These are phyloP conservation scores for Penicillium bialowiezense DNA, from an alignment of 495 filamentous ascomycete genomes.

Conservation along the genomic window DNA sequence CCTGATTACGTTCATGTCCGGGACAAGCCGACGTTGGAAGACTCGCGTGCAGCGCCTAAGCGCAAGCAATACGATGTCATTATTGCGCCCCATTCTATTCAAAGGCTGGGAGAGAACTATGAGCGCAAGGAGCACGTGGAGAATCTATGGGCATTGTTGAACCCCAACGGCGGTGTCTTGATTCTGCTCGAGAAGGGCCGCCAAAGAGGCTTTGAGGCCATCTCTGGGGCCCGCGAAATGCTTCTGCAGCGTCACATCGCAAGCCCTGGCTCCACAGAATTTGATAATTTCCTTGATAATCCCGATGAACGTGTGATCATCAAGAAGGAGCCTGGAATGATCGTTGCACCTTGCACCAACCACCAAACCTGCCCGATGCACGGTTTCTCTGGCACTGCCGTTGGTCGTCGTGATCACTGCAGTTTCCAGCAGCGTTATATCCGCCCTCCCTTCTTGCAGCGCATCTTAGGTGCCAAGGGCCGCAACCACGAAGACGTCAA, in stretches of 20 bases:
- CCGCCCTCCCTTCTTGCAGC: conserved; percentile 77
- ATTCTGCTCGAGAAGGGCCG: conserved; percentile 90
- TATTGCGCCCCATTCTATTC: conserved; percentile 79
- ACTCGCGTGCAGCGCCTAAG: conserved; percentile 42
- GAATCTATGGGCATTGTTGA: conserved; percentile 84
- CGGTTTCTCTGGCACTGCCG: conserved; percentile 57
- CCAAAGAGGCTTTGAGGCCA: conserved; percentile 86
- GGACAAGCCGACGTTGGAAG: conserved; percentile 45
- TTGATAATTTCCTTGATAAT: conserved; percentile 38
- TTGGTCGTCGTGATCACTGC: conserved; percentile 83
- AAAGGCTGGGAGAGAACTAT: conserved; percentile 68
- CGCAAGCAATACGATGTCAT: conserved; percentile 87
- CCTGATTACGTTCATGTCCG: conserved; percentile 79
- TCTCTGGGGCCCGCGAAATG: conserved; percentile 76
- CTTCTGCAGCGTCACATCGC: conserved; percentile 74
- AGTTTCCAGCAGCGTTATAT: conserved; percentile 88
- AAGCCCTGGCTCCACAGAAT: conserved; percentile 54
- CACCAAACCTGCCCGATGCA: conserved; percentile 90
- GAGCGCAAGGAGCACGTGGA: conserved; percentile 72
- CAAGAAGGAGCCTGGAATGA: conserved; percentile 76
- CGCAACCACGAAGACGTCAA: conserved; percentile 86
- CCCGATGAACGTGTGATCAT: conserved; percentile 31
- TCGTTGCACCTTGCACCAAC: conserved; percentile 94
- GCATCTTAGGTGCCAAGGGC: conserved; percentile 64
- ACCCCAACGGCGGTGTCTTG: conserved; percentile 80